phyloP scores from a whole-genome alignment of 2,329 filamentous ascomycete genomes.

The Cytospora chrysosperma region DNA sequence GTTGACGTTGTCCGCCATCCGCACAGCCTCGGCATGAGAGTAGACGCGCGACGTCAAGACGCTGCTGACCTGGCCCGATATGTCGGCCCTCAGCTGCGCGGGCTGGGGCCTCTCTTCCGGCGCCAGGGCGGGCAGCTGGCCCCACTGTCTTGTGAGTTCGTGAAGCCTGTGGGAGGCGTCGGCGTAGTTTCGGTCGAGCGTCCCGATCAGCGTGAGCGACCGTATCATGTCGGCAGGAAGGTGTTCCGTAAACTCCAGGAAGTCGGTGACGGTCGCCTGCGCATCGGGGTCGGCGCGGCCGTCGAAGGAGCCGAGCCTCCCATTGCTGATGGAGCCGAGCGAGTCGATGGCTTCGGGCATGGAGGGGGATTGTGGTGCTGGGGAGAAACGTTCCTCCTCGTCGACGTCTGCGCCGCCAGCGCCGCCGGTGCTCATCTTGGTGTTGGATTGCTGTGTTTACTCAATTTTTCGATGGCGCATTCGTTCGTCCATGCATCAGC shows the following conservation, averaged over 20 bases:
- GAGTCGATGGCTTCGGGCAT: constrained; percentile 36
- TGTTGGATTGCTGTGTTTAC: not conserved
- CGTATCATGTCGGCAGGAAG: constrained; percentile 65
- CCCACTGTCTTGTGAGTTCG: constrained; percentile 57
- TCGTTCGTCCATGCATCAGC: not conserved
- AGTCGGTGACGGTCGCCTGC: constrained; percentile 68
- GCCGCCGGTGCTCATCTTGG: constrained; percentile 27
- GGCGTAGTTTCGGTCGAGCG: constrained; percentile 60
- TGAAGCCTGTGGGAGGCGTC: constrained; percentile 55
- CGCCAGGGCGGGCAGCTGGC: constrained; percentile 50
- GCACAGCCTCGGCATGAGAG: constrained; percentile 60
- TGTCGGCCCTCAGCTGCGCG: constrained; percentile 55
- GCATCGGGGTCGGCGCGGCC: constrained; percentile 63
- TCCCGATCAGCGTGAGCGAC: constrained; percentile 63
- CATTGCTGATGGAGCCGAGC: constrained; percentile 34
- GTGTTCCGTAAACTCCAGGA: constrained; percentile 69
- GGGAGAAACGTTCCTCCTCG: constrained; percentile 35
- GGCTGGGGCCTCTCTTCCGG: constrained; percentile 48
- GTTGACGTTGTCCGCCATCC: constrained; percentile 63
- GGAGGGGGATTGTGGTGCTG: constrained; percentile 35
- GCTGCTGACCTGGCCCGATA: constrained; percentile 56
- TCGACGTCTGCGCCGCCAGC: constrained; percentile 30
- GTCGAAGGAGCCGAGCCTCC: constrained; percentile 43
- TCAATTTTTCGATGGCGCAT: not conserved
- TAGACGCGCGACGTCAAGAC: constrained; percentile 57